Evolutionary conservation across 2,329 filamentous ascomycete species (phyloP).

Genomic region (Ophiostoma sp.): DNA sequence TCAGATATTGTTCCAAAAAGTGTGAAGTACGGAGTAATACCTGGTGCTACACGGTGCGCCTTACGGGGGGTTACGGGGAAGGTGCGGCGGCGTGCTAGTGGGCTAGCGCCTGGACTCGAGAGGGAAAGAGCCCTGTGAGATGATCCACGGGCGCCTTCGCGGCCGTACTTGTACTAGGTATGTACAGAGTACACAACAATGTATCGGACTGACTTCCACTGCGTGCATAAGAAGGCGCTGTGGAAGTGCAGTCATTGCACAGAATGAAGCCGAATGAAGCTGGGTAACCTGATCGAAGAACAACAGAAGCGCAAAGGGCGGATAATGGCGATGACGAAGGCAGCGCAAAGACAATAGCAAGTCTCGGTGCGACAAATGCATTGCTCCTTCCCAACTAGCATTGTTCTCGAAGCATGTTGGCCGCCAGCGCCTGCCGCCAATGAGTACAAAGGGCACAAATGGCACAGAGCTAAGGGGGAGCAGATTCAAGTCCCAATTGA

Average conservation of each 20-base stretch:
- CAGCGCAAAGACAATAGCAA: slow-evolving; percentile 6
- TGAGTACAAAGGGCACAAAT: neutral
- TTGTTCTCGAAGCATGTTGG: slow-evolving; percentile 17
- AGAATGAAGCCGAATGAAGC: neutral
- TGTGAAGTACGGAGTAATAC: neutral
- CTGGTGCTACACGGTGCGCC: neutral
- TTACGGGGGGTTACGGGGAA: neutral
- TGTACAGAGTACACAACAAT: neutral
- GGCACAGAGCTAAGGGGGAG: neutral
- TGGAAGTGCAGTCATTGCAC: neutral
- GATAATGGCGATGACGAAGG: neutral
- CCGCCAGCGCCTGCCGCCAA: neutral
- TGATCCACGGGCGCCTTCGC: neutral
- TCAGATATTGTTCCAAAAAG: too few species aligned
- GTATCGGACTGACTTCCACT: neutral
- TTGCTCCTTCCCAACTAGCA: neutral
- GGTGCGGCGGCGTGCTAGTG: neutral
- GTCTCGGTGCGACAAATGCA: neutral
- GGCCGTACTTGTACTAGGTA: neutral
- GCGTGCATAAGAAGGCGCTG: neutral
- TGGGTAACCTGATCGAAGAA: neutral
- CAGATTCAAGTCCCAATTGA: neutral
- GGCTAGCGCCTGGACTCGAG: neutral
- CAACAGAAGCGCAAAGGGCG: neutral
- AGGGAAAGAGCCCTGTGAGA: neutral